These are phyloP conservation scores for Verticillium longisporum DNA, from an alignment of 2,329 filamentous ascomycete species.

Conservation along the genomic window DNA sequence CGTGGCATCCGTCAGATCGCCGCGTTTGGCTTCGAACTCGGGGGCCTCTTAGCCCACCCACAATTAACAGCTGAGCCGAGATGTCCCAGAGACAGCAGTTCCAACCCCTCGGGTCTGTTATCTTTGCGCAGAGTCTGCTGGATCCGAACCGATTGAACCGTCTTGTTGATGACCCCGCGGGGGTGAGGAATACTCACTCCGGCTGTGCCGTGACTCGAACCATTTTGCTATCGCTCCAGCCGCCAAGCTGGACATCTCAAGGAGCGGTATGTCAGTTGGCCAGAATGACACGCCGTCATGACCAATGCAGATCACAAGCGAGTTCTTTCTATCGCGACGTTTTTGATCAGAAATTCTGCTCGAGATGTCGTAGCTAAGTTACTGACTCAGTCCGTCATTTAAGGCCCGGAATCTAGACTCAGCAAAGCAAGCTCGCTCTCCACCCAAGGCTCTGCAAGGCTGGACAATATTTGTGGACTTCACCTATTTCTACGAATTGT, in stretches of 20 bases:
- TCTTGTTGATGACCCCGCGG: neutral
- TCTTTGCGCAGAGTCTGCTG: neutral
- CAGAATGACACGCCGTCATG: neutral
- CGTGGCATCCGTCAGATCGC: neutral
- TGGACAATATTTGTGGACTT: too few relatives aligned
- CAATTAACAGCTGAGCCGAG: neutral
- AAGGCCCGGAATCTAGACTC: too few relatives aligned
- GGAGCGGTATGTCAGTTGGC: neutral
- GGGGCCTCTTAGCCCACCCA: neutral
- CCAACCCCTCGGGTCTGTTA: neutral
- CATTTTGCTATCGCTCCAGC: neutral
- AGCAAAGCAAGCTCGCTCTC: too few relatives aligned
- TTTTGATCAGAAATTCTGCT: too few relatives aligned
- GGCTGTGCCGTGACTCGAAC: neutral
- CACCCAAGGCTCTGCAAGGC: too few relatives aligned
- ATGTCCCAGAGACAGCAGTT: neutral
- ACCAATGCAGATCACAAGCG: neutral
- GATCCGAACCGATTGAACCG: neutral
- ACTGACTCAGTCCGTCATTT: too few relatives aligned
- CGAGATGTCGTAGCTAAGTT: too few relatives aligned
- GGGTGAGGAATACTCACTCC: neutral
- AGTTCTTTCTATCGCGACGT: too few relatives aligned
- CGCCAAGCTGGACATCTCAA: neutral
- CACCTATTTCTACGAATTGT: too few relatives aligned
- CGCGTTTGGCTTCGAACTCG: neutral